Conservation (phyloP, 805 yeast genomes). For the Torulaspora delbrueckii region DNA sequence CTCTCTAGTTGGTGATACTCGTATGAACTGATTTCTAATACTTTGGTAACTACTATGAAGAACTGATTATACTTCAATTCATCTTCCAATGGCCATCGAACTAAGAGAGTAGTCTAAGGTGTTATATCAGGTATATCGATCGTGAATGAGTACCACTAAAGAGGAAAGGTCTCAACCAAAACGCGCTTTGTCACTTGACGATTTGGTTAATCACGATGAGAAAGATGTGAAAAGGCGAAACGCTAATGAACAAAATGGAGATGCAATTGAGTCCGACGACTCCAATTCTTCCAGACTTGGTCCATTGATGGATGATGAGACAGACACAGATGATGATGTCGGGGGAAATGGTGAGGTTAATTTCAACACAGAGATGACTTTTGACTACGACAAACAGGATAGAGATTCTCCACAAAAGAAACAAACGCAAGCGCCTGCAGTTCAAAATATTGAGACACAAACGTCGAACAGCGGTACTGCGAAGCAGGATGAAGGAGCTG, state of each 20-base stretch:
- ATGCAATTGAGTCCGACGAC: slow-evolving; percentile 5
- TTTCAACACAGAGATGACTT: slow-evolving; percentile 30
- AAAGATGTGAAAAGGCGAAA: slow-evolving; percentile 21
- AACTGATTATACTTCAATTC: neutral
- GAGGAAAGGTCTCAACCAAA: slow-evolving; percentile 19
- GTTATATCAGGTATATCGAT: no score
- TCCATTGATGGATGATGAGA: slow-evolving; percentile 26
- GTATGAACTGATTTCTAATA: neutral
- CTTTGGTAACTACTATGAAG: neutral
- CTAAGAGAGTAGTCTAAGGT: no score
- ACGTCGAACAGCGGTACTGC: neutral
- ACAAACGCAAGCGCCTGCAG: neutral
- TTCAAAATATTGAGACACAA: neutral
- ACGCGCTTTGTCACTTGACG: slow-evolving; percentile 35
- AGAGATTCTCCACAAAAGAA: slow-evolving; percentile 10
- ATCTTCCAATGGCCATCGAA: neutral
- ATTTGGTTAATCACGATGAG: slow-evolving; percentile 36
- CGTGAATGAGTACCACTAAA: slow-evolving; percentile 1
- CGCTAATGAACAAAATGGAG: slow-evolving; percentile 9
- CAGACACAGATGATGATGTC: slow-evolving; percentile 34
- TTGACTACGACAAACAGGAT: slow-evolving; percentile 35
- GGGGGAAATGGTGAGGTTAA: slow-evolving; percentile 26
- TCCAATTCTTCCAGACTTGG: slow-evolving; percentile 3
- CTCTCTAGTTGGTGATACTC: neutral
- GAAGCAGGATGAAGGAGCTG: neutral